Conservation (phyloP, 495 filamentous ascomycete species). For the Neohortaea acidophila region DNA sequence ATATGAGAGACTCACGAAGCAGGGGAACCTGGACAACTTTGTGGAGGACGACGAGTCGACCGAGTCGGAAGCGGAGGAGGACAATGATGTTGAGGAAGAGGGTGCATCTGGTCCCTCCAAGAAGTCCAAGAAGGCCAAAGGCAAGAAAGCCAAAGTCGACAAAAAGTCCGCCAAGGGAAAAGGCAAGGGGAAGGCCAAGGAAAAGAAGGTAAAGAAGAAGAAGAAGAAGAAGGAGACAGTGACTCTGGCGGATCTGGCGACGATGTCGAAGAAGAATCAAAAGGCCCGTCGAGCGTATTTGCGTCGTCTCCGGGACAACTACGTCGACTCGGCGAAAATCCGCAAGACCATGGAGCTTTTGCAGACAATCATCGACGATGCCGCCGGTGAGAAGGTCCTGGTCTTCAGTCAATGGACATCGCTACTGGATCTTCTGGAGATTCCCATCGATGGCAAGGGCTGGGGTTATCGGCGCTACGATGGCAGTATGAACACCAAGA, state of each 20-base stretch:
- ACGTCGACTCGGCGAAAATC: conserved; percentile 64
- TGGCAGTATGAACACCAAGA: conserved; percentile 57
- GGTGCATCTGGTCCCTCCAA: conserved; percentile 1
- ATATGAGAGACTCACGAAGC: conserved; percentile 16
- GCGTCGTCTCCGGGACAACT: conserved; percentile 46
- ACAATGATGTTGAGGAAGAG: conserved; percentile 29
- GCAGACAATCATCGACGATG: conserved; percentile 31
- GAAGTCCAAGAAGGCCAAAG: conserved; percentile 29
- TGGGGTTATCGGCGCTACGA: conserved; percentile 68
- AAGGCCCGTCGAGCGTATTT: conserved; percentile 55
- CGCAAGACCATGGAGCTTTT: conserved; percentile 60
- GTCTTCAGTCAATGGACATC: conserved; percentile 90
- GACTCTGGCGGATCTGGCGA: conserved; percentile 50
- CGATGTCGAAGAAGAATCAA: conserved; percentile 44
- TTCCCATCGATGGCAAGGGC: conserved; percentile 52
- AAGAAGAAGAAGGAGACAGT: conserved; percentile 31
- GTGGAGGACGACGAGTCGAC: conserved; percentile 31
- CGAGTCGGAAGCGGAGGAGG: conserved; percentile 23
- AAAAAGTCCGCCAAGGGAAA: conserved; percentile 20
- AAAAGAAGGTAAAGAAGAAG: conserved; percentile 25
- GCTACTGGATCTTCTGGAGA: conserved; percentile 78
- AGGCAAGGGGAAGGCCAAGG: conserved; percentile 20
- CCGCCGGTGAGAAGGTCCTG: conserved; percentile 59
- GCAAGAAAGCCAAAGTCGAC: conserved; percentile 17
- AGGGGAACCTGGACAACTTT: conserved; percentile 24